Base-by-base conservation (phyloP, 305 asterid genomes). In the Fraxinus ornus region DNA sequence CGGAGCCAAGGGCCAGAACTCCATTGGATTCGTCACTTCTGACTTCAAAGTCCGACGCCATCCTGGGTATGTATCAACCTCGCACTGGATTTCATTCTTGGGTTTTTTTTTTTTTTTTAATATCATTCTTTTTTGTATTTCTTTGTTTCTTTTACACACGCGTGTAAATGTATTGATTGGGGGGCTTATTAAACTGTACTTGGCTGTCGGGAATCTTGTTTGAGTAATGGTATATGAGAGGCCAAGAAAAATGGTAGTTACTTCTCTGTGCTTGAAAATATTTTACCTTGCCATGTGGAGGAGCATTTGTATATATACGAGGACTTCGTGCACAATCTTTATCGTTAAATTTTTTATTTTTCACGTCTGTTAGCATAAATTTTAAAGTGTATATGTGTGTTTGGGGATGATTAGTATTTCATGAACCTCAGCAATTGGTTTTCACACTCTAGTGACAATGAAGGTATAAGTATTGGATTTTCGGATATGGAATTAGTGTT, bases 1-100 rank as follows among this genome's bases (percentile, higher is more conserved):
- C 19, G 99, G 99, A 64, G 88, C 90, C 15, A 94, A 89, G 87
- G 99, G 99, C 36, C 94, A 92, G 83, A 82, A 92, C 83, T 89
- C 98, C 21, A 94, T 96, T 76, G 99, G 98, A 68, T 96, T 96
- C 75, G 93, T 98, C 60, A 81, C 95, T 21, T 80, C 94, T 62
- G 92, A 90, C 21, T 94, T 93, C 87, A 92, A 83, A 79, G 82
- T 92, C 86, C 89, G 94, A 60, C 97, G 98, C 52, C 99, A 96
- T 73, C 98, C 99, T 13, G 99, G 99, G 99, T 95, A 83, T 9
- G 83, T 80, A 55, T 66, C 13, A 19, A 52, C 64, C 64, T n/a
- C 22, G 64, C 24, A 52, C 41, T 62, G 7, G 35, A 73, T 60
- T 21, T 37, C 64, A 17, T 26, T 68, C 44, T 49, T 49, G 60